Base-by-base conservation (phyloP, 108 stramenopile genomes). In the Cyclotella kingstonii region DNA sequence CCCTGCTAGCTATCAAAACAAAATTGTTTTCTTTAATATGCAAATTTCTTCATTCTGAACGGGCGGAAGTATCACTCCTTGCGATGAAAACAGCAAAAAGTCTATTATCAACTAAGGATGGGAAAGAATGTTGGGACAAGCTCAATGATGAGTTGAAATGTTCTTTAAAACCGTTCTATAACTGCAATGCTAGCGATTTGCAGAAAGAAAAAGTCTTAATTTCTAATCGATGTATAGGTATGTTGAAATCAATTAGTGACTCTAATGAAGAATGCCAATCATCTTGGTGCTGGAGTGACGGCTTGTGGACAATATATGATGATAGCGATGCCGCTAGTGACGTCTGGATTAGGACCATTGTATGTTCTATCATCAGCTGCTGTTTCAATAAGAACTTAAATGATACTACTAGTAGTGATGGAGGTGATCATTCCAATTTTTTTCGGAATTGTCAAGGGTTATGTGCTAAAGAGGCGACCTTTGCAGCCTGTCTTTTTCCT, bases 201-300 rank as follows among this genome's bases (percentile, higher is more conserved):
- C 64, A 60, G 38, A 66, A 41, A 27, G 62, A 62, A 14, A 29
- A 54, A 35, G 42, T 76, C 31, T 10, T 38, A 1, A 49, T 73
- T 25, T 73, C 76, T 28, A 34, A 67, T 14, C 35, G 25, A 25
- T 73, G 57, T 30, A 52, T 73, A 2, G 46, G 68, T 23, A 45
- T 34, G 34, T 52, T 77, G 19, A 73, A 60, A 47, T 17, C 33
- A 12, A 63, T 45, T 29, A 36, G 40, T 23, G 66, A 41, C 49
- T 21, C 19, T 2, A 54, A 9, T 2, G 62, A 48, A 45, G 18
- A 14, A 22, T 43, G 66, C 12, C 51, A 55, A 58, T 9, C 18
- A 28, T 28, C 53, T 51, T 89, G 90, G 87, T 92, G 91, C 48
- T 92, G 86, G 86, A 70, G 67, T 33, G 67, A 69, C 25, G 53